These are phyloP conservation scores for Aspergillus flavus DNA, from an alignment of 2,329 filamentous ascomycete genomes.

Conservation along the genomic window DNA sequence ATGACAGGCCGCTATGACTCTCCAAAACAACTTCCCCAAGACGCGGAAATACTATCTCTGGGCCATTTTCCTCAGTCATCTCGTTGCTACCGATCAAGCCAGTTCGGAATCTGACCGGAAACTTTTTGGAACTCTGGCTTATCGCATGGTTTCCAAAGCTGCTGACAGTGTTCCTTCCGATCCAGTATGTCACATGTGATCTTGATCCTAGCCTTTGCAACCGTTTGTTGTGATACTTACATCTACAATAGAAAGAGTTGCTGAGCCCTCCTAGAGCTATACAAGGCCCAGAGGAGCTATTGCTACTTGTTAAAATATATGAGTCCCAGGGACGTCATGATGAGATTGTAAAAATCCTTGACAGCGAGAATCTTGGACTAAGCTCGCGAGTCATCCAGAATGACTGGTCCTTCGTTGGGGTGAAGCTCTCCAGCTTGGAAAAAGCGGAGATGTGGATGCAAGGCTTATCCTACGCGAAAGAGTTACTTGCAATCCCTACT, in stretches of 20 bases:
- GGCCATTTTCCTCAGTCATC: conserved; percentile 51
- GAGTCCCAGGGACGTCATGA: conserved; percentile 41
- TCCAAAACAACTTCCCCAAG: conserved; percentile 53
- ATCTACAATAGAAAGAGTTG: conserved; percentile 40
- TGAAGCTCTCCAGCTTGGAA: conserved; percentile 42
- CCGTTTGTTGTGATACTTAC: conserved; percentile 17
- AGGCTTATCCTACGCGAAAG: conserved; percentile 38
- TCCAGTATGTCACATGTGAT: conserved; percentile 38
- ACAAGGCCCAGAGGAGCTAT: conserved; percentile 50
- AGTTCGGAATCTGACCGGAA: conserved; percentile 47
- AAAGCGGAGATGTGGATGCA: conserved; percentile 43
- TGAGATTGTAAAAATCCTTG: conserved; percentile 47
- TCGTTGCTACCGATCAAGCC: conserved; percentile 39
- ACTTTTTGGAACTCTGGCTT: conserved; percentile 54
- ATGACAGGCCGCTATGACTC: conserved; percentile 51
- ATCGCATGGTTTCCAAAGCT: conserved; percentile 52
- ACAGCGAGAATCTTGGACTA: conserved; percentile 45
- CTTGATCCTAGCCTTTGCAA: not conserved
- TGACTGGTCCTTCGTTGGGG: conserved; percentile 45
- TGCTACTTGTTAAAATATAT: conserved; percentile 48
- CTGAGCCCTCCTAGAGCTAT: conserved; percentile 47
- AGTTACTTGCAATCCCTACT: conserved; percentile 39
- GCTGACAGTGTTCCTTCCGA: conserved; percentile 47
- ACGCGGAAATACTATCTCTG: conserved; percentile 53
- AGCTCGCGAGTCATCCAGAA: conserved; percentile 46